Percentiles rank a stretch among this genome's conserved stretches.
These are phyloP conservation scores for Arachnomyces sp. DNA, from an alignment of 2,329 filamentous ascomycete species.

Conservation along the genomic window DNA sequence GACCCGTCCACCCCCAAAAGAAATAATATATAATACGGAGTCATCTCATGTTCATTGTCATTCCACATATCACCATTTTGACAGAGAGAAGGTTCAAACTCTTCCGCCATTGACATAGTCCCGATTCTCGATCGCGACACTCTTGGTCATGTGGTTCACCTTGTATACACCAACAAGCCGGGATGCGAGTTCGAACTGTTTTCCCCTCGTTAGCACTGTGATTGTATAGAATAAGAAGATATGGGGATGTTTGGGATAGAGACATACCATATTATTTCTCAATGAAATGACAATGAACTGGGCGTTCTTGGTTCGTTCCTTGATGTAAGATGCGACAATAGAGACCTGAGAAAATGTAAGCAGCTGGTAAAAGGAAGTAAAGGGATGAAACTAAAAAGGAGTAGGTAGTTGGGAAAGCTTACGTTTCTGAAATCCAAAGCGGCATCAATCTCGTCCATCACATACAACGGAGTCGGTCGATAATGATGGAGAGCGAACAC, in stretches of 20 bases:
- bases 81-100: not conserved
- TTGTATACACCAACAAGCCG: slow-evolving; percentile 97
- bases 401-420: slow-evolving; percentile 38
- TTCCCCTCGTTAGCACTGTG: not conserved
- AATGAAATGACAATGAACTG: slow-evolving; percentile 98
- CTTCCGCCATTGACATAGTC: slow-evolving; percentile 54
- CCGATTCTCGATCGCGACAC: slow-evolving; percentile 77
- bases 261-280: slow-evolving; percentile 79
- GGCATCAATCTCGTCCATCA: slow-evolving; percentile 99
- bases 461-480: slow-evolving; percentile 93
- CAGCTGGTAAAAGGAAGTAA: slow-evolving; percentile 8
- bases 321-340: slow-evolving; percentile 98
- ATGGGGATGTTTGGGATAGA: not conserved
- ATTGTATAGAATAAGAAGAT: slow-evolving; percentile 7
- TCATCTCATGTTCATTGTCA: no score
- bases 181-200: slow-evolving; percentile 80
- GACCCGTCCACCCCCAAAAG: no score
- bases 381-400: no score
- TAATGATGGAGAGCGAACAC: slow-evolving; percentile 99
- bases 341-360: slow-evolving; percentile 57
- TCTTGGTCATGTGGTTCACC: slow-evolving; percentile 98
- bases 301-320: slow-evolving; percentile 97
- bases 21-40: no score
- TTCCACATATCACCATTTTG: no score
- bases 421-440: slow-evolving; percentile 97